Conservation (phyloP, 2,329 filamentous ascomycete species). For the Dichotomopilus funicola region DNA sequence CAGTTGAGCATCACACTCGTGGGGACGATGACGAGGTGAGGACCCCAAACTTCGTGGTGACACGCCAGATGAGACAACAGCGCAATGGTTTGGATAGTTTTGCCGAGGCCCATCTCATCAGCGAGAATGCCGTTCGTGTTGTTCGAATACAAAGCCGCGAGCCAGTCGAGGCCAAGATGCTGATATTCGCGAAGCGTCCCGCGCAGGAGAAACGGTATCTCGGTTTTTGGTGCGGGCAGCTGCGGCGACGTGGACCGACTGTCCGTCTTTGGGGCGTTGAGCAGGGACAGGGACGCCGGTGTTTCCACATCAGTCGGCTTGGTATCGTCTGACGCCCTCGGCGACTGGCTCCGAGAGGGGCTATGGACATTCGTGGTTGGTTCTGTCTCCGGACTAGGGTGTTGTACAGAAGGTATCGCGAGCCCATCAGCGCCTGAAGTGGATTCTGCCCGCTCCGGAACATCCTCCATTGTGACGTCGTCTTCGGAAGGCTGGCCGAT, state of each 20-base stretch:
- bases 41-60: conserved; percentile 86
- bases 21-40: conserved; percentile 90
- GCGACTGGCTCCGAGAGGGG: conserved; percentile 41
- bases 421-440: conserved; percentile 24
- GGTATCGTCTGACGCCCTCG: conserved; percentile 45
- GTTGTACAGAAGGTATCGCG: conserved; percentile 26
- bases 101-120: conserved; percentile 97
- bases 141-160: conserved; percentile 85
- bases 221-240: conserved; percentile 50
- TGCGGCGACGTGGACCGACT: conserved; percentile 31
- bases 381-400: conserved; percentile 38
- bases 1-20: conserved; percentile 99
- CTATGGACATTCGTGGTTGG: conserved; percentile 38
- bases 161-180: conserved; percentile 94
- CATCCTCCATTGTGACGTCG: conserved; percentile 25
- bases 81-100: conserved; percentile 97
- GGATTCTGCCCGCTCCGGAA: conserved; percentile 1
- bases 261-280: conserved; percentile 27
- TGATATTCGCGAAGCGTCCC: conserved; percentile 93
- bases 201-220: conserved; percentile 74
- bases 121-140: conserved; percentile 93
- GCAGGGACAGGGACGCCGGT: conserved; percentile 33
- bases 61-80: conserved; percentile 88
- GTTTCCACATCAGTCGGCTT: conserved; percentile 46
- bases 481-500: background rate